phyloP scores from a whole-genome alignment of 2,329 filamentous ascomycete species.

The Acrocalymma vagum region DNA sequence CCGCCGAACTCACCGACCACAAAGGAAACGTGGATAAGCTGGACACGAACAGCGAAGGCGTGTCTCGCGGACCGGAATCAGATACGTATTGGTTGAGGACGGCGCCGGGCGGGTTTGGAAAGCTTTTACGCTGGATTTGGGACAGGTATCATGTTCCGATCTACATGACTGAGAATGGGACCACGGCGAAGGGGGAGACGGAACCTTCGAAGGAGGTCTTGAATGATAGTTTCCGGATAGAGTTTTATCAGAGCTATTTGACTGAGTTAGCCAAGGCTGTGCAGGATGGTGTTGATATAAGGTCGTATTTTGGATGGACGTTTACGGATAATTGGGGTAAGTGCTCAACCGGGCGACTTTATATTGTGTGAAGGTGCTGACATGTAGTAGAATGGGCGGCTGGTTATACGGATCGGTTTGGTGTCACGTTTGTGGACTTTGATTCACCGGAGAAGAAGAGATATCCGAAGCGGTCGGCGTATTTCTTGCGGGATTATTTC shows the following conservation, averaged over 20 bases:
- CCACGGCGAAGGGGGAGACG: slow-evolving; percentile 46
- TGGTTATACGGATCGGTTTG: slow-evolving; percentile 52
- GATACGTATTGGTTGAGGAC: slow-evolving; percentile 53
- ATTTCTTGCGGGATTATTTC: slow-evolving; percentile 18
- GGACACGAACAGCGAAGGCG: slow-evolving; percentile 40
- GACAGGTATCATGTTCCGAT: slow-evolving; percentile 51
- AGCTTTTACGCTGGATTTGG: slow-evolving; percentile 54
- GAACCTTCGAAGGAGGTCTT: slow-evolving; percentile 45
- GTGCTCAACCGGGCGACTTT: too few species aligned
- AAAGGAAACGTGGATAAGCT: slow-evolving; percentile 50
- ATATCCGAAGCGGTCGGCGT: slow-evolving; percentile 43
- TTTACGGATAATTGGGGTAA: slow-evolving; percentile 56
- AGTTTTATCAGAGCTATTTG: slow-evolving; percentile 51
- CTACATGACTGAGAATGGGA: slow-evolving; percentile 55
- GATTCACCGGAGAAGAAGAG: slow-evolving; percentile 46
- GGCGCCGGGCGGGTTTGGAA: slow-evolving; percentile 43
- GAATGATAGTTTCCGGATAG: slow-evolving; percentile 49
- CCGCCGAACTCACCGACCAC: slow-evolving; percentile 50
- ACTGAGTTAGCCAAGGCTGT: slow-evolving; percentile 50
- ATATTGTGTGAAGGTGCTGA: too few species aligned
- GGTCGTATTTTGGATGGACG: slow-evolving; percentile 54
- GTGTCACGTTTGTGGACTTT: slow-evolving; percentile 53
- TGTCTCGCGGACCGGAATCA: slow-evolving; percentile 45
- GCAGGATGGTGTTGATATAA: slow-evolving; percentile 47
- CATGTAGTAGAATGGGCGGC: slow-evolving; percentile 57